Base-by-base conservation (phyloP, 116 monocot species). In the Iris pallida region DNA sequence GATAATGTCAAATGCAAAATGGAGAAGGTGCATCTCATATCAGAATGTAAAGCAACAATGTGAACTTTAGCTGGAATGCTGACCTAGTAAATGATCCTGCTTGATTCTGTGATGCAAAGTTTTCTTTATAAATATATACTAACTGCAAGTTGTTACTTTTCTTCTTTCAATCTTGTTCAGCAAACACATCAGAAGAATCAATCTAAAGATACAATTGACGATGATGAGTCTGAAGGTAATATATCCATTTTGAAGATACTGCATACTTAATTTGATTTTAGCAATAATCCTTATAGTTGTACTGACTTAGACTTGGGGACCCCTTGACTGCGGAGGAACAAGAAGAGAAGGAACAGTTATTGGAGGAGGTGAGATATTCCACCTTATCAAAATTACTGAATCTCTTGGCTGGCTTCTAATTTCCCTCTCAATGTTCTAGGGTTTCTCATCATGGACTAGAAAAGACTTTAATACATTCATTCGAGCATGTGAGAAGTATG, bases 401-500 rank as follows among this genome's bases (percentile, higher is more conserved):
- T 1, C 15, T 60, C 14, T 13, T 60, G 5, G 13, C 41, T 41
- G 6, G 42, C 42, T 71, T 45, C 7, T 73, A n/a, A 68, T 43
- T 13, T 61, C 4, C 15, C 12, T 55, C 15, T 76, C 17, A 5
- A 70, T 19, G 20, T 68, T 66, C 63, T 53, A 96, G 96, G 96
- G 96, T 57, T 96, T 96, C 69, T 86, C 92, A 64, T 81, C 86
- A 52, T 96, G 96, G 96, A 81, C 86, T 1, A 85, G 89, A 69
- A 91, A 81, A 67, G 96, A 96, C 77, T 96, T 96, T 69, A 96
- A 89, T 69, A 75, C 86, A 43, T 96, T 96, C 45, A 87, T 92
- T 63, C 71, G 96, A 65, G 96, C 96, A 40, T 96, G 96, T 75
- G 96, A 96, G 71, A 92, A 87, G 64, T 92, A 87, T 76, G 96